phyloP scores from a whole-genome alignment of 1,139 yeast genomes.

The Yamadazyma mexicana region DNA sequence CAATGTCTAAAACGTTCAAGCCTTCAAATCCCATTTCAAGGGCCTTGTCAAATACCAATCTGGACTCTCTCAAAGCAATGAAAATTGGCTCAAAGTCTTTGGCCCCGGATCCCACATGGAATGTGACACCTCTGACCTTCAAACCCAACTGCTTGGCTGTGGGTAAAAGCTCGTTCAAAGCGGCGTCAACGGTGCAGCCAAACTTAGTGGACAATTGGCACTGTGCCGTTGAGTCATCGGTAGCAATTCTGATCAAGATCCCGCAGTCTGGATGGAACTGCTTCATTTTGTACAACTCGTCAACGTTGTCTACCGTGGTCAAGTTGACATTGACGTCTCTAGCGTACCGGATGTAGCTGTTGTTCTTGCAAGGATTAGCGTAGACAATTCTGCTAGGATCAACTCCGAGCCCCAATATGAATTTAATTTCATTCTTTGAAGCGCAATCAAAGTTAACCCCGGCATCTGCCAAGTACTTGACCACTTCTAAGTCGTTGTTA shows the following conservation, averaged over 20 bases:
- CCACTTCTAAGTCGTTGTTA: constrained; percentile 68
- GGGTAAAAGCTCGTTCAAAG: constrained; percentile 54
- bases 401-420: constrained; percentile 62
- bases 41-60: constrained; percentile 66
- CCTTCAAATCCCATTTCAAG: constrained; percentile 40
- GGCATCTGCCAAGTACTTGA: constrained; percentile 54
- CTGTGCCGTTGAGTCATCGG: constrained; percentile 87
- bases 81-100: constrained; percentile 67
- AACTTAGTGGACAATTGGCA: constrained; percentile 88
- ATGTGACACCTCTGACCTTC: constrained; percentile 80
- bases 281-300: constrained; percentile 76
- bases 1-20: constrained; percentile 72
- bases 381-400: constrained; percentile 70
- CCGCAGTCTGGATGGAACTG: constrained; percentile 67
- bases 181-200: constrained; percentile 69
- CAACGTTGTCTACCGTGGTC: constrained; percentile 89
- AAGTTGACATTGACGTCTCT: constrained; percentile 51
- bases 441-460: constrained; percentile 94
- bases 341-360: constrained; percentile 78
- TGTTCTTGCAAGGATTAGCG: constrained; percentile 93
- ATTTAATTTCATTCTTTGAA: constrained; percentile 78
- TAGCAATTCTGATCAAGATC: constrained; percentile 76
- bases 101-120: constrained; percentile 96
- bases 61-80: constrained; percentile 74
- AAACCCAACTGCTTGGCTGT: constrained; percentile 63